Percentiles rank a stretch among this genome's conserved stretches.
phyloP scores from a whole-genome alignment of 805 yeast species.

The Maudiozyma turicensis region DNA sequence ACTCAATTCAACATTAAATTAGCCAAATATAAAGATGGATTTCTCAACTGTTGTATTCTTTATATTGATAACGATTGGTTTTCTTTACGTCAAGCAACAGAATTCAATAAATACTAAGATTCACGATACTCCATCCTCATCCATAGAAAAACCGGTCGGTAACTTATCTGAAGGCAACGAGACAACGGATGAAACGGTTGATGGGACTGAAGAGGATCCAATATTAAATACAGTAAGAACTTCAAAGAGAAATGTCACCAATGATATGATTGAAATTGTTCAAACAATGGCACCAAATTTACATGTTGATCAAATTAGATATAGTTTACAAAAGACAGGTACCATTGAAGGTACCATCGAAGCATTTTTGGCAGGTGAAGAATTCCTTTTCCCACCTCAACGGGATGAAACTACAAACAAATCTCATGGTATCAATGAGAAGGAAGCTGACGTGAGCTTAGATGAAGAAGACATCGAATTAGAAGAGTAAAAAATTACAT shows the following conservation, averaged over 20 bases:
- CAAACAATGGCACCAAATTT: constrained; percentile 72
- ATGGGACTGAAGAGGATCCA: not conserved
- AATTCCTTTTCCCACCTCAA: constrained; percentile 43
- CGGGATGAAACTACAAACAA: not conserved
- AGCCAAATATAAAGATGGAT: constrained; percentile 33
- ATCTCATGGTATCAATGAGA: not conserved
- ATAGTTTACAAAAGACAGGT: constrained; percentile 67
- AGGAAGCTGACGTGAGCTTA: not conserved
- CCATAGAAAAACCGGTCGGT: constrained; percentile 1
- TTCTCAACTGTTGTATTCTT: constrained; percentile 11
- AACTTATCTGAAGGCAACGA: not conserved
- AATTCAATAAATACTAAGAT: constrained; percentile 33
- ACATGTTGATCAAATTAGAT: constrained; percentile 57
- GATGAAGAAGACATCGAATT: not conserved
- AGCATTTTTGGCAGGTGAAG: constrained; percentile 47
- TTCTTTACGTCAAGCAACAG: constrained; percentile 55
- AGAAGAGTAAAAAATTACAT: not conserved
- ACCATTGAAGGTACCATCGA: constrained; percentile 76
- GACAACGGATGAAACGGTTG: constrained; percentile 1
- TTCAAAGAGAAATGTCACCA: constrained; percentile 42
- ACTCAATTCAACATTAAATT: not conserved
- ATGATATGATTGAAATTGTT: constrained; percentile 77
- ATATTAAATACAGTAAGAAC: not conserved
- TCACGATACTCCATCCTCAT: constrained; percentile 32
- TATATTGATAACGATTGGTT: constrained; percentile 33